Base-by-base conservation (phyloP, 2,329 filamentous ascomycete genomes). In the Claviceps sp. region DNA sequence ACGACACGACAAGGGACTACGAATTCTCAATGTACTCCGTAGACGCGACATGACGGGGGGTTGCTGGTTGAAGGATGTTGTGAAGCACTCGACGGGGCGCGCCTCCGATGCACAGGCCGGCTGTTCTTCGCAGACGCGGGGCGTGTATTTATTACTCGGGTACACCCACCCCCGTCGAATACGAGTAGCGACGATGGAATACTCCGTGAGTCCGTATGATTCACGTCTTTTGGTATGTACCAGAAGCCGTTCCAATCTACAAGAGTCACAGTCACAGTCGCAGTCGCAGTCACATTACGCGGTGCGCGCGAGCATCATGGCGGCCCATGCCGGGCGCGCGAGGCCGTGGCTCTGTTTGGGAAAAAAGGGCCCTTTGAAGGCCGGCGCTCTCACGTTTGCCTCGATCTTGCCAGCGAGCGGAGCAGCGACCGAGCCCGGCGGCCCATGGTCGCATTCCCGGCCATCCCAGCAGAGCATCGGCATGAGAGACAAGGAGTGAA, bases 91-190 rank as follows among this genome's bases (percentile, higher is more conserved):
- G 30, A 24, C 47, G 47, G 47, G 30, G 16, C 19, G 17, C 47
- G 38, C 17, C 48, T 44, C 40, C 40, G 41, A 51, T 30, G 34
- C 34, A 30, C 42, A 22, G 24, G 34, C 43, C 38, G 43, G 38
- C 43, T 40, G 37, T 43, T 50, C 34, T 22, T 39, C 2, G 17
- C 5, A 16, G 48, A 26, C 10, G 22, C 3, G 22, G 42, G 49
- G 42, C 49, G 49, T 46, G 49, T 50, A 6, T 11, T 40, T 34
- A 13, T 30, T 34, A 7, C 30, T 34, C 30, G 30, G 10, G 41
- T 22, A 47, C 22, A 10, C 43, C 34, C 43, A 51, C 50, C 49
- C 50, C 49, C 50, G 43, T 5, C 34, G 50, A 51, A 51, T 47
- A 51, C 50, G 50, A 51, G 43, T 47, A 41, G 22, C 50, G 39